These are phyloP conservation scores for Herpotrichia juniperi DNA, from an alignment of 2,329 filamentous ascomycete species.

Conservation along the genomic window DNA sequence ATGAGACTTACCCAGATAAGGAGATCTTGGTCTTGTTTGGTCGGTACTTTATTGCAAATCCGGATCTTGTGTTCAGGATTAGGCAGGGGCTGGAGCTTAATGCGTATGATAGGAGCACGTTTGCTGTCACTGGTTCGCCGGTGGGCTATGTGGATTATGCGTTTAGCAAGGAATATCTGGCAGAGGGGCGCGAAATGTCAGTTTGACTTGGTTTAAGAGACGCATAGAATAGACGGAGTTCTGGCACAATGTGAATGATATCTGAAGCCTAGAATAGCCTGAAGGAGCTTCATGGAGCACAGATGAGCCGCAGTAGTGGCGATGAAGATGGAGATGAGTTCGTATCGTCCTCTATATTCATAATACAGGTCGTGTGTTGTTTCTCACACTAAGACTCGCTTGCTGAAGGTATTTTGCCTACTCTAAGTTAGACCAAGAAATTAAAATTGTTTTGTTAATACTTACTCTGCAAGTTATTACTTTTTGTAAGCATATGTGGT, in stretches of 20 bases:
- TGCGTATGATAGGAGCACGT: constrained; percentile 49
- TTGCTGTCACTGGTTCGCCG: constrained; percentile 40
- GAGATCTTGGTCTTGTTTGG: constrained; percentile 52
- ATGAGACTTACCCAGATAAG: constrained; percentile 45
- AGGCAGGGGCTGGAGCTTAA: constrained; percentile 45
- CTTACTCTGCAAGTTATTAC: too few species aligned
- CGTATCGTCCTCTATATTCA: too few species aligned
- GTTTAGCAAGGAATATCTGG: constrained; percentile 26
- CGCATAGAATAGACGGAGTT: neutral
- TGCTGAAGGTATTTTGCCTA: too few species aligned
- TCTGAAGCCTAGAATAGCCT: neutral
- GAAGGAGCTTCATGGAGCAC: too few species aligned
- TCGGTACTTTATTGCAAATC: constrained; percentile 52
- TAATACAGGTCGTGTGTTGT: too few species aligned
- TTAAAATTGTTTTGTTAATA: too few species aligned
- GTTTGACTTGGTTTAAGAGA: constrained; percentile 1
- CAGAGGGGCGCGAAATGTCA: neutral
- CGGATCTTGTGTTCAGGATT: constrained; percentile 53
- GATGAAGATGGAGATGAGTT: too few species aligned
- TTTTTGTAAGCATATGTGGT: too few species aligned
- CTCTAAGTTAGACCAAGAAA: too few species aligned
- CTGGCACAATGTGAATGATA: neutral
- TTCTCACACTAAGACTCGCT: too few species aligned
- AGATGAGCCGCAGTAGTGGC: too few species aligned
- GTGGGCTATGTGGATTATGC: constrained; percentile 45